These are phyloP conservation scores for Phytophthora hybrid DNA, from an alignment of 352 stramenopile species.

Conservation along the genomic window DNA sequence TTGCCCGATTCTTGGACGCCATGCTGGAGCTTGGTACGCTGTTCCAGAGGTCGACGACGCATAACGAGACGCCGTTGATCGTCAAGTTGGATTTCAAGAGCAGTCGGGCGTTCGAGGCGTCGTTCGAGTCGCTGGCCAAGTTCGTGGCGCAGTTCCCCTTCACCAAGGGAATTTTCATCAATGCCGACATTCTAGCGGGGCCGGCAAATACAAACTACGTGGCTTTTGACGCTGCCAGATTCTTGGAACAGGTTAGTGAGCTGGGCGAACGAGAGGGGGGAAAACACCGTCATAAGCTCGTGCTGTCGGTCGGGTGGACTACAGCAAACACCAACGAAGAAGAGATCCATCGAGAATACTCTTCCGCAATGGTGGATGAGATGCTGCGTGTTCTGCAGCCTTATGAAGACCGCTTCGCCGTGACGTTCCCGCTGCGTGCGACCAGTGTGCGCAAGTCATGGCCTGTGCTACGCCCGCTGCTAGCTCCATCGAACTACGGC, in stretches of 20 bases:
- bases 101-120: slow-evolving; percentile 51
- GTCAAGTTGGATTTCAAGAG: slow-evolving; percentile 85
- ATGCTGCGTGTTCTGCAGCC: slow-evolving; percentile 62
- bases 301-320: slow-evolving; percentile 80
- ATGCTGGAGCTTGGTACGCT: slow-evolving; percentile 49
- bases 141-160: slow-evolving; percentile 66
- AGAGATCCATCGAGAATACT: slow-evolving; percentile 63
- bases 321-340: slow-evolving; percentile 64
- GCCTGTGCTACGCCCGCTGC: slow-evolving; percentile 51
- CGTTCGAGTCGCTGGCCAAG: slow-evolving; percentile 33
- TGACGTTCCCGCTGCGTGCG: slow-evolving; percentile 75
- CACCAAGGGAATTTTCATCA: slow-evolving; percentile 64
- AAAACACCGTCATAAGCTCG: slow-evolving; percentile 62
- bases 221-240: slow-evolving; percentile 54
- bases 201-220: slow-evolving; percentile 52
- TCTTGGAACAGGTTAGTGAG: slow-evolving; percentile 51
- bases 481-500: slow-evolving; percentile 51
- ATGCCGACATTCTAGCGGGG: slow-evolving; percentile 72
- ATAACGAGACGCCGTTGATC: slow-evolving; percentile 56
- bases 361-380: slow-evolving; percentile 57
- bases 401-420: slow-evolving; percentile 47
- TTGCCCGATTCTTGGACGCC: slow-evolving; percentile 53
- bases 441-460: slow-evolving; percentile 71
- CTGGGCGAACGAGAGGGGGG: slow-evolving; percentile 39
- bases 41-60: slow-evolving; percentile 15